phyloP scores from a whole-genome alignment of 2,329 filamentous ascomycete genomes.

The Fusarium haematococcum region DNA sequence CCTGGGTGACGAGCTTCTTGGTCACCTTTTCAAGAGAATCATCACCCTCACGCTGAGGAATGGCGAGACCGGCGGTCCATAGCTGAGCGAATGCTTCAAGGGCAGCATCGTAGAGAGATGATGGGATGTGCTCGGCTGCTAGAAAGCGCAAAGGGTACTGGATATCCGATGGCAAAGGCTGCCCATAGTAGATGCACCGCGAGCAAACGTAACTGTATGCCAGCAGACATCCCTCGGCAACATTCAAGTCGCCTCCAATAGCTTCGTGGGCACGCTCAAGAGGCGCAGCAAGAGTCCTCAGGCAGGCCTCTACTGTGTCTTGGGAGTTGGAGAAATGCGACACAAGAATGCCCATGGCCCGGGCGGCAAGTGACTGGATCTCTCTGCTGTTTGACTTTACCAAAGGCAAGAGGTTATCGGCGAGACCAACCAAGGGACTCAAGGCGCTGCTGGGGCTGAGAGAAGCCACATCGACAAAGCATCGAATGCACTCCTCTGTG shows the following conservation, averaged over 20 bases:
- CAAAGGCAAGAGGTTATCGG: slow-evolving; percentile 66
- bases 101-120: slow-evolving; percentile 57
- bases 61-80: slow-evolving; percentile 58
- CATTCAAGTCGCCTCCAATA: slow-evolving; percentile 57
- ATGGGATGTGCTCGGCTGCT: slow-evolving; percentile 42
- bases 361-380: slow-evolving; percentile 74
- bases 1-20: slow-evolving; percentile 72
- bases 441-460: slow-evolving; percentile 64
- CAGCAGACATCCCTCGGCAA: slow-evolving; percentile 60
- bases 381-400: slow-evolving; percentile 79
- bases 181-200: slow-evolving; percentile 58
- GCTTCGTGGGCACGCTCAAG: slow-evolving; percentile 57
- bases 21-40: slow-evolving; percentile 60
- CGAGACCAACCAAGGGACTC: slow-evolving; percentile 60
- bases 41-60: slow-evolving; percentile 47
- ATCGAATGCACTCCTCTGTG: slow-evolving; percentile 61
- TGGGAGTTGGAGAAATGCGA: slow-evolving; percentile 68
- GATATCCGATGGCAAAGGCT: slow-evolving; percentile 42
- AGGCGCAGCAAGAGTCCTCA: slow-evolving; percentile 55
- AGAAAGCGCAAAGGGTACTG: slow-evolving; percentile 50
- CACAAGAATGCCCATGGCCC: slow-evolving; percentile 80
- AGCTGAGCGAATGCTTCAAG: slow-evolving; percentile 61
- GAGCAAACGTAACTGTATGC: slow-evolving; percentile 60
- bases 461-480: slow-evolving; percentile 66
- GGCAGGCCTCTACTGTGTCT: slow-evolving; percentile 42